These are phyloP conservation scores for Candida nanaspora DNA, from an alignment of 805 yeast species.

Conservation along the genomic window DNA sequence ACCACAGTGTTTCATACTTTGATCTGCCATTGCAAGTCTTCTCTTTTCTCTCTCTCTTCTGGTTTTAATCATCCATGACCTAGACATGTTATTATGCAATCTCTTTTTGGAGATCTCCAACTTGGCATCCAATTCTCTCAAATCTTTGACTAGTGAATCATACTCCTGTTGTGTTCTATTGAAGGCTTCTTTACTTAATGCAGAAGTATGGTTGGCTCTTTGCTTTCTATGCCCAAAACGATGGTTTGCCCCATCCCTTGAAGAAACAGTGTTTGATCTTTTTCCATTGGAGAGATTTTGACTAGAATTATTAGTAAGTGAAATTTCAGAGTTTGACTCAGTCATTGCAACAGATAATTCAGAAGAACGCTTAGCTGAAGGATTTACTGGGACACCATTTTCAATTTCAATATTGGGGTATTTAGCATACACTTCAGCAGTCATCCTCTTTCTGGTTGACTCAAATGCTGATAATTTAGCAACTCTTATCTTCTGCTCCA, in stretches of 20 bases:
- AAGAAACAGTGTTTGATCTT: neutral
- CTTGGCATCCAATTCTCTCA: slow-evolving; percentile 10
- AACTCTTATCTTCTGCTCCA: slow-evolving; percentile 58
- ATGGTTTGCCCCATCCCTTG: neutral
- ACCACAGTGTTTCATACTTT: slow-evolving; percentile 7
- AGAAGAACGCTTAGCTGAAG: neutral
- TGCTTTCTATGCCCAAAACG: neutral
- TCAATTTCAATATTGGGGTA: slow-evolving; percentile 16
- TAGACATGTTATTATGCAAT: slow-evolving; percentile 20
- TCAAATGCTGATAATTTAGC: slow-evolving; percentile 31
- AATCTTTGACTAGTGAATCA: slow-evolving; percentile 12
- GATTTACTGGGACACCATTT: slow-evolving; percentile 11
- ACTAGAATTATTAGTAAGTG: neutral
- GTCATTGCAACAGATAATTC: neutral
- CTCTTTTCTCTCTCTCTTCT: slow-evolving; percentile 5
- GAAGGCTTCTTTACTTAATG: slow-evolving; percentile 11
- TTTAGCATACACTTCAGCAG: slow-evolving; percentile 25
- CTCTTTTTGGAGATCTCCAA: slow-evolving; percentile 19
- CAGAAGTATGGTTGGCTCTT: neutral
- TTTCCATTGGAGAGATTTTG: neutral
- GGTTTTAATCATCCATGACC: slow-evolving; percentile 24
- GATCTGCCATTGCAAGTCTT: slow-evolving; percentile 4
- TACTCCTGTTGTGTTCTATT: slow-evolving; percentile 18
- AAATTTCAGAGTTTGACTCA: neutral
- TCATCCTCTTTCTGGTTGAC: slow-evolving; percentile 12